Evolutionary conservation across 495 filamentous ascomycete species (phyloP).

Genomic region (Lophium mytilinum): DNA sequence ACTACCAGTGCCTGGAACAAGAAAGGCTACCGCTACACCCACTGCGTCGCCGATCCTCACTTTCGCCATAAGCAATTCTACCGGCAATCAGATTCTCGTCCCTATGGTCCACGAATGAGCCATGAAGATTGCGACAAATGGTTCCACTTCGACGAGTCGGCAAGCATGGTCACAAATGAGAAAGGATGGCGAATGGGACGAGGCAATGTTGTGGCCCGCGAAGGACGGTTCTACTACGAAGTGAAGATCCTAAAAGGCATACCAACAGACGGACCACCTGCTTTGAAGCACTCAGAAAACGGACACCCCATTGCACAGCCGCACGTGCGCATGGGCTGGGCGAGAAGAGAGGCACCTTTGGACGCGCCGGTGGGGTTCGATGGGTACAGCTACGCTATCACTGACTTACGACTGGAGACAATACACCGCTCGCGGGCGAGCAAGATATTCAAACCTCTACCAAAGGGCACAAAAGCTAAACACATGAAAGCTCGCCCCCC

Average conservation of each 20-base stretch:
- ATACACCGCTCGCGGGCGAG: constrained; percentile 88
- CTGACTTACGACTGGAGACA: constrained; percentile 82
- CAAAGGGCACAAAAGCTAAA: constrained; percentile 31
- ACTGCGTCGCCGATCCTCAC: constrained; percentile 78
- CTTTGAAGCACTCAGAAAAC: constrained; percentile 15
- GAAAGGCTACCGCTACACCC: constrained; percentile 81
- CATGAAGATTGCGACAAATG: constrained; percentile 84
- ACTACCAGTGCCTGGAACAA: constrained; percentile 72
- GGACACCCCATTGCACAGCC: constrained; percentile 22
- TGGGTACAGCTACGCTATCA: constrained; percentile 90
- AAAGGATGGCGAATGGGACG: constrained; percentile 79
- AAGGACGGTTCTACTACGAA: constrained; percentile 91
- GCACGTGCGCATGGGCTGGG: constrained; percentile 86
- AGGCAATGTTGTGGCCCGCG: constrained; percentile 83
- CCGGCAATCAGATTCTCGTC: constrained; percentile 76
- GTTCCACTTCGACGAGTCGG: constrained; percentile 56
- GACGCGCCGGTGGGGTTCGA: constrained; percentile 94
- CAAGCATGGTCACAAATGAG: constrained; percentile 58
- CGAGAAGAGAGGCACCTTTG: constrained; percentile 78
- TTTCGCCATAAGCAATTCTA: constrained; percentile 85
- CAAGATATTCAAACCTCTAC: constrained; percentile 58
- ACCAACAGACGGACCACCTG: constrained; percentile 35
- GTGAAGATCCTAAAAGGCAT: constrained; percentile 74
- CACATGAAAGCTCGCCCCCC: constrained; percentile 27
- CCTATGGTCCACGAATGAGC: constrained; percentile 72